These are phyloP conservation scores for Oleoguttula mirabilis DNA, from an alignment of 495 filamentous ascomycete species.

Conservation along the genomic window DNA sequence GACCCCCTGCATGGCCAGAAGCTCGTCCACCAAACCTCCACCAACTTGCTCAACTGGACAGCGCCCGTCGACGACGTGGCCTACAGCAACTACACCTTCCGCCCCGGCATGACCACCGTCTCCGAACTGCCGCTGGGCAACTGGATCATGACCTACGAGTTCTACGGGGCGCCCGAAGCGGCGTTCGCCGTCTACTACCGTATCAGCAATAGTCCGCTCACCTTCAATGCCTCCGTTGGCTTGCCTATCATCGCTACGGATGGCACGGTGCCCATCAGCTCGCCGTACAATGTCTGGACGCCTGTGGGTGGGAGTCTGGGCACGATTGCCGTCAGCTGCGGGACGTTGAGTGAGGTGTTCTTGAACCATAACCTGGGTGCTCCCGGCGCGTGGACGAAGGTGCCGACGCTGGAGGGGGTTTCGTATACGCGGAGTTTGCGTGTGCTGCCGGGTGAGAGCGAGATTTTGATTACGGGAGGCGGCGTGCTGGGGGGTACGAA, in stretches of 20 bases:
- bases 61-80: conserved; percentile 48
- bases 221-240: conserved; percentile 36
- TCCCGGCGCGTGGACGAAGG: conserved; percentile 41
- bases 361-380: conserved; percentile 46
- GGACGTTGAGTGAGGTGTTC: conserved; percentile 41
- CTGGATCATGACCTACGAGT: conserved; percentile 54
- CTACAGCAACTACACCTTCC: conserved; percentile 46
- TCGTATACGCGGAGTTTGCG: conserved; percentile 41
- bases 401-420: conserved; percentile 35
- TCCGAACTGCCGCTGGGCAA: conserved; percentile 46
- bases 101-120: conserved; percentile 57
- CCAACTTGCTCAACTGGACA: conserved; percentile 45
- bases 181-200: conserved; percentile 49
- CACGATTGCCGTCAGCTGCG: conserved; percentile 40
- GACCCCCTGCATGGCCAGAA: conserved; percentile 55
- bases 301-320: conserved; percentile 25
- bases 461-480: conserved; percentile 13
- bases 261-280: conserved; percentile 39
- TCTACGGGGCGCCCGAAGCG: conserved; percentile 40
- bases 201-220: conserved; percentile 39
- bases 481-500: conserved; percentile 8
- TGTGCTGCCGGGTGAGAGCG: conserved; percentile 4
- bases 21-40: conserved; percentile 47
- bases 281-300: conserved; percentile 30
- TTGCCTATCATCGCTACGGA: conserved; percentile 36